phyloP scores from a whole-genome alignment of 306 rosid genomes.

The Citrullus colocynthis region DNA sequence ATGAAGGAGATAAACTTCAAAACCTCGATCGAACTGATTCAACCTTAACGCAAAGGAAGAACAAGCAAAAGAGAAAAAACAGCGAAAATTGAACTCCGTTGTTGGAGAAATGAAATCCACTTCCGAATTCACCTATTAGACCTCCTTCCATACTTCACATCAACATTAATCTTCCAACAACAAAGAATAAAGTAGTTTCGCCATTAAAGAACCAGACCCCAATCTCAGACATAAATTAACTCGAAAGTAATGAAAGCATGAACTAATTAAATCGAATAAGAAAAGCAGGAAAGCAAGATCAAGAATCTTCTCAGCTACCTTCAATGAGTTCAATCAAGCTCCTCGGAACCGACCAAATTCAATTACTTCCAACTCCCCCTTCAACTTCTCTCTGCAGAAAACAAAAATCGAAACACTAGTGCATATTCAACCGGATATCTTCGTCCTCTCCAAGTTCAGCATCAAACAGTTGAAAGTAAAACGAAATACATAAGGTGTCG shows the following conservation, averaged over 20 bases:
- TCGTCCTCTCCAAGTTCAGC: neutral
- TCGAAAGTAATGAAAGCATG: neutral
- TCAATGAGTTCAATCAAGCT: slow-evolving; percentile 3
- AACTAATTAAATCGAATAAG: neutral
- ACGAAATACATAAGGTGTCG: neutral
- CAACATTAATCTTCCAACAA: neutral
- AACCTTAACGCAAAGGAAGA: neutral
- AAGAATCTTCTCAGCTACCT: slow-evolving; percentile 6
- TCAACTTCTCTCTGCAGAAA: neutral
- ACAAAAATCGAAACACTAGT: neutral
- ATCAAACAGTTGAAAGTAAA: neutral
- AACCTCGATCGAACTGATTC: neutral
- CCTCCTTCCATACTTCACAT: neutral
- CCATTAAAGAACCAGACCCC: neutral
- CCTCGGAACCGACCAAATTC: neutral
- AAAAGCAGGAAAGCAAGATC: neutral
- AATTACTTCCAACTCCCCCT: neutral
- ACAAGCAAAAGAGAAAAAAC: neutral
- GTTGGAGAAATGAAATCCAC: neutral
- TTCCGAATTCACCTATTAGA: neutral
- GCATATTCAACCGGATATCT: neutral
- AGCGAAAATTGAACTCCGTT: neutral
- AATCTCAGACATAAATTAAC: neutral
- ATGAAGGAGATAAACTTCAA: neutral
- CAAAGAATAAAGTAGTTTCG: neutral